Base-by-base conservation (phyloP, 768 basidiomycete genomes). In the Kondoa malvinella region DNA sequence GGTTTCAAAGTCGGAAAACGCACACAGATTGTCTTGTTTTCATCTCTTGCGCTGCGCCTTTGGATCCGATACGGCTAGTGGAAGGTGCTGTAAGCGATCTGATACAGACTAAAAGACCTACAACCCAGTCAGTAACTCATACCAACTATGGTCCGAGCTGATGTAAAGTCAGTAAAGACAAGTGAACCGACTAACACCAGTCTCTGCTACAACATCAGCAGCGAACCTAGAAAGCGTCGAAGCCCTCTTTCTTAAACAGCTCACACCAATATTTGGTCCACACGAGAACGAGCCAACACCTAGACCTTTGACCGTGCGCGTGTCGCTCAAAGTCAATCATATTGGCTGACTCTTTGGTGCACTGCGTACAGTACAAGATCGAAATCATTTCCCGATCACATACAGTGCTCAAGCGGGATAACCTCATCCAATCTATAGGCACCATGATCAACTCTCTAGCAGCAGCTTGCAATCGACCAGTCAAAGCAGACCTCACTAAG, bases 311-410 rank as follows among this genome's bases (percentile, higher is more conserved):
- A 50, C 40, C 21, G 40, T 50, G 21, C 8, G 40, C 12, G 21
- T 8, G 21, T 21, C 8, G n/a, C 61, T 30, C 14, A 59, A 4
- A 25, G 4, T 17, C 61, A 31, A 63, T 16, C 33, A 26, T 34
- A 16, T 27, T 29, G 21, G 30, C 16, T 27, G 3, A 16, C 16
- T 14, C n/a, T 33, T 63, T 31, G 4, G 3, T 15, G 61, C 16
- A 26, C 25, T 59, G 14, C 50, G 25, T 31, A 33, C 61, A 63
- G 61, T 63, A 31, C 30, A 63, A 63, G 61, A 63, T 63, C 21
- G 61, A 63, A 33, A 17, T 30, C 3, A 32, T 21, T 17, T 8
- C 33, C 12, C 61, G 61, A 17, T 15, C 33, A 33, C 27, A 63
- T 33, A 32, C 3, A 3, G 12, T 12, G 2, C 29, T 63, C 3